phyloP scores from a whole-genome alignment of 176 grass and related monocot genomes.

The Carex myosuroides region DNA sequence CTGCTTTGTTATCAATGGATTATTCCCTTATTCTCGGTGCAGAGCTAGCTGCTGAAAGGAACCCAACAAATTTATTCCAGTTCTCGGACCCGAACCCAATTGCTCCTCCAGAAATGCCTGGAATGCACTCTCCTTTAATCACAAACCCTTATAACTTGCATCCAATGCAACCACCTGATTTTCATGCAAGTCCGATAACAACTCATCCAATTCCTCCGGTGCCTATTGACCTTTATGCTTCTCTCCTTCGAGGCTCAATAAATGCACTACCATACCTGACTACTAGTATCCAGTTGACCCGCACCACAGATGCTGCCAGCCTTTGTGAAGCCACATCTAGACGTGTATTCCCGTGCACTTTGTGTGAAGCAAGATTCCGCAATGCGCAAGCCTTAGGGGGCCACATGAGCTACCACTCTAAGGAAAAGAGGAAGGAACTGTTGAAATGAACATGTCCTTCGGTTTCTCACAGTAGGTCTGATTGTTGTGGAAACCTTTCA shows the following conservation, averaged over 20 bases:
- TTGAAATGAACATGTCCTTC: neutral
- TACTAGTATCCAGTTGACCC: neutral
- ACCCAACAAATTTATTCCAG: neutral
- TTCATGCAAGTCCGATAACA: neutral
- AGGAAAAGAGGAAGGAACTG: constrained; percentile 6
- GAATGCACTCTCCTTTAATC: neutral
- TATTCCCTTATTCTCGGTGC: neutral
- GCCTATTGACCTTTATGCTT: neutral
- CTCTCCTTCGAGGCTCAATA: neutral
- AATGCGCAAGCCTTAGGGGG: constrained; percentile 28
- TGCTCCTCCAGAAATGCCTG: neutral
- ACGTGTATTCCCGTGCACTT: neutral
- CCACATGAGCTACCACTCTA: constrained; percentile 29
- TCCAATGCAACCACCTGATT: neutral
- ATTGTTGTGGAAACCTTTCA: neutral
- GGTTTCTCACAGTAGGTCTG: neutral
- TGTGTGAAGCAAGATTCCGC: neutral
- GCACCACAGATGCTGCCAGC: neutral
- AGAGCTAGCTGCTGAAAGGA: neutral
- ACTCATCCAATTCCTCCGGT: neutral
- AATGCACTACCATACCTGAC: too few relatives aligned
- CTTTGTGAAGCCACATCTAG: neutral
- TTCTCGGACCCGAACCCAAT: neutral
- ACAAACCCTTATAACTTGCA: neutral
- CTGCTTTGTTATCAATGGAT: constrained; percentile 4